phyloP scores from a whole-genome alignment of 805 yeast species.

The Ogataea kodamae region DNA sequence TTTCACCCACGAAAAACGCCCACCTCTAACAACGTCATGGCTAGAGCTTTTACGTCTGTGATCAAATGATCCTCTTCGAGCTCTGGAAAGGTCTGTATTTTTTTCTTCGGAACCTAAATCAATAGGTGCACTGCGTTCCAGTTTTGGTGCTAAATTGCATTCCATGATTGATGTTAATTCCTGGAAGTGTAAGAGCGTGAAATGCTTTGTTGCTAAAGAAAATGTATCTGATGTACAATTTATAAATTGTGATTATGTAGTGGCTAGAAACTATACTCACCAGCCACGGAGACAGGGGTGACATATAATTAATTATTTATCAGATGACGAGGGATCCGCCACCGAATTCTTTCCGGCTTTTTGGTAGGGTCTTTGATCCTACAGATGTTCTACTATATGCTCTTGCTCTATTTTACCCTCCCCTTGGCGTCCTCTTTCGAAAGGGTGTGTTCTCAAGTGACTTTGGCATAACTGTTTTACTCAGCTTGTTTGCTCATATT shows the following conservation, averaged over 20 bases:
- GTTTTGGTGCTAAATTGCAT: background rate
- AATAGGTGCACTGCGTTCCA: too few relatives aligned
- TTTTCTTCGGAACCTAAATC: too few relatives aligned
- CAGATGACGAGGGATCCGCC: conserved; percentile 14
- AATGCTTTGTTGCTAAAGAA: conserved; percentile 5
- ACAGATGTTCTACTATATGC: conserved; percentile 57
- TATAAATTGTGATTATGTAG: too few relatives aligned
- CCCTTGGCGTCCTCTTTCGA: conserved; percentile 66
- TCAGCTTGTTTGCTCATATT: conserved; percentile 46
- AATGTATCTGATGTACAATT: too few relatives aligned
- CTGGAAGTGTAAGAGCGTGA: background rate
- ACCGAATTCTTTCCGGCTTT: conserved; percentile 15
- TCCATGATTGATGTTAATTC: conserved; percentile 1
- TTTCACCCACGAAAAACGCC: conserved; percentile 35
- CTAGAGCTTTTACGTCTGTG: conserved; percentile 7
- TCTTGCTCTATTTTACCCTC: conserved; percentile 66
- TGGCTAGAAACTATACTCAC: too few relatives aligned
- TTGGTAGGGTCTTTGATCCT: conserved; percentile 20
- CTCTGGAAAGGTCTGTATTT: too few relatives aligned
- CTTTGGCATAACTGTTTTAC: conserved; percentile 39
- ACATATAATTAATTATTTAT: too few relatives aligned
- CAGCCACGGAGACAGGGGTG: too few relatives aligned
- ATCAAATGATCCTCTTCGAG: conserved; percentile 9
- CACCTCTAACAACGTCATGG: conserved; percentile 11
- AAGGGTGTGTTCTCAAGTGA: conserved; percentile 59